Evolutionary conservation across 768 basidiomycete species (phyloP).

Genomic region (Paxillus rubicundulus): DNA sequence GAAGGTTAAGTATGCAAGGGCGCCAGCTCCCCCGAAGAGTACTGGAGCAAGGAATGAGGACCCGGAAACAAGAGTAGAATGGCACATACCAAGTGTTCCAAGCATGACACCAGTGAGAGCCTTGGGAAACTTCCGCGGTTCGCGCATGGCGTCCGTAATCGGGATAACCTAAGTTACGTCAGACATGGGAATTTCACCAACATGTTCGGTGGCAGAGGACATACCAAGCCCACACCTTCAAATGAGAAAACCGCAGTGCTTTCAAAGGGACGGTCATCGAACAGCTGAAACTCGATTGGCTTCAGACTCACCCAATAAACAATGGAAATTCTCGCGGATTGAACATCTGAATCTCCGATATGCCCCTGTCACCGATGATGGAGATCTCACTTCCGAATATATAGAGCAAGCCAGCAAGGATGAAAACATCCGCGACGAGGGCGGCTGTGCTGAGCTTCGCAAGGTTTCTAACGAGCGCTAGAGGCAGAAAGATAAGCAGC

Average conservation of each 20-base stretch:
- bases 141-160: constrained; percentile 95
- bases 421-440: constrained; percentile 92
- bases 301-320: constrained; percentile 73
- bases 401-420: constrained; percentile 82
- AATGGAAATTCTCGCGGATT: constrained; percentile 88
- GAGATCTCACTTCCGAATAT: constrained; percentile 84
- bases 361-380: constrained; percentile 63
- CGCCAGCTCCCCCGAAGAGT: constrained; percentile 86
- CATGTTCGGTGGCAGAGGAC: constrained; percentile 19
- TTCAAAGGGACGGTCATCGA: constrained; percentile 8
- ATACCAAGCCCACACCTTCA: constrained; percentile 90
- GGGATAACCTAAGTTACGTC: constrained; percentile 68
- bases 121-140: constrained; percentile 88
- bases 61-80: background rate
- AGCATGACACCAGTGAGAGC: constrained; percentile 90
- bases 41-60: constrained; percentile 38
- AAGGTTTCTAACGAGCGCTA: constrained; percentile 89
- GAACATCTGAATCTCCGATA: constrained; percentile 81
- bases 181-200: constrained; percentile 1
- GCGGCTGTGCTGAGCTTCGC: constrained; percentile 92
- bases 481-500: constrained; percentile 81
- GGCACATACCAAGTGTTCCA: constrained; percentile 61
- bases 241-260: constrained; percentile 98
- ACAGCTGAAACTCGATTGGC: background rate
- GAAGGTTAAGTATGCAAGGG: constrained; percentile 84